These are phyloP conservation scores for Cucumis hystrix DNA, from an alignment of 306 rosid genomes.

Conservation along the genomic window DNA sequence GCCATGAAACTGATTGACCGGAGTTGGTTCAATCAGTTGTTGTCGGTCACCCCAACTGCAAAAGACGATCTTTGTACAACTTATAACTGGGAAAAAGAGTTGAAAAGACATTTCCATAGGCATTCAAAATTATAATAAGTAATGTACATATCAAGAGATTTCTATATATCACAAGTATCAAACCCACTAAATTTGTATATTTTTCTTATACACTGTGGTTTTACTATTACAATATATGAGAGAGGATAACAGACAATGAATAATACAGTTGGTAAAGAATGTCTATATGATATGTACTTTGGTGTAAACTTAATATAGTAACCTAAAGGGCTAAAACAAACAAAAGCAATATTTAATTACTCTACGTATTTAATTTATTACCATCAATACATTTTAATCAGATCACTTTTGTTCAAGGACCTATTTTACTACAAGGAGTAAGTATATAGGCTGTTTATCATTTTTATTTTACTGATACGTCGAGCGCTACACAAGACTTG, in stretches of 20 bases:
- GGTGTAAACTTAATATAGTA: neutral
- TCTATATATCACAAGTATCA: neutral
- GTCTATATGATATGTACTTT: neutral
- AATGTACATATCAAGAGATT: neutral
- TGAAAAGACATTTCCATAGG: neutral
- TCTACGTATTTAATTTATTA: neutral
- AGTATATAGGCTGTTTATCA: neutral
- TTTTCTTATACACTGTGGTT: neutral
- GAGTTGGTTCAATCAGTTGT: no score
- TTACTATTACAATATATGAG: neutral
- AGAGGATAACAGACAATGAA: neutral
- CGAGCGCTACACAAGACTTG: neutral
- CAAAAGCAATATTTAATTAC: neutral
- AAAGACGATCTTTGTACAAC: no score
- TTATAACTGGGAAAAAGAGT: no score
- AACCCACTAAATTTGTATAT: neutral
- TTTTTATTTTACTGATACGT: neutral
- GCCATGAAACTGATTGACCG: no score
- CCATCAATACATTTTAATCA: neutral
- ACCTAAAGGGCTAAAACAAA: neutral
- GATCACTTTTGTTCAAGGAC: neutral
- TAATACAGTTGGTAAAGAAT: neutral
- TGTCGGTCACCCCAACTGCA: no score
- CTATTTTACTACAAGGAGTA: neutral
- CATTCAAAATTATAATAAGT: neutral